Base-by-base conservation (phyloP, 192 early-diverging fungal species). In the Mortierella hygrophila region DNA sequence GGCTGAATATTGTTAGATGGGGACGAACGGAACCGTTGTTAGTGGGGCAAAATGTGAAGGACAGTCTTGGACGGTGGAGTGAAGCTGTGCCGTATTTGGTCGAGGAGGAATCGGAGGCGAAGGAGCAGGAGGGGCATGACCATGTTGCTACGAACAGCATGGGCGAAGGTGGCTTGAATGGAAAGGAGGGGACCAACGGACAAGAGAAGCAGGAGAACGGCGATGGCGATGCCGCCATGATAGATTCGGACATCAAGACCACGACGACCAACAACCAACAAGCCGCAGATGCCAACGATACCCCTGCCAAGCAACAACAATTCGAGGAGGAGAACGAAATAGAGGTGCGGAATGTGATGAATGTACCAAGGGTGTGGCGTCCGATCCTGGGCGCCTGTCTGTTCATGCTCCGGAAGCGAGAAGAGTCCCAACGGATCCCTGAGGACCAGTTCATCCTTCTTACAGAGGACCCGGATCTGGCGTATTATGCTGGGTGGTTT, bases 401-500 rank as follows among this genome's bases (percentile, higher is more conserved):
- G 42, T 87, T 84, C 68, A 78, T 72, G 60, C 81, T 57, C 65
- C 82, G 73, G 55, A 88, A 71, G 38, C 83, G 78, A 32, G 80
- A 72, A 35, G 76, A 57, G 65, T 21, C 65, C 5, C 68, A 55
- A 41, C 75, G 52, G 42, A 78, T 65, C 7, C 77, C 72, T 23
- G 68, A 70, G 26, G 84, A 88, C 15, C 74, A 82, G 35, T 76
- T 93, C 13, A 68, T 91, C 11, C 68, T 93, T 32, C 87, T 92
- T 55, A 91, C 92, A 0, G 91, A 93, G 68, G 89, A 93, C 73
- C 80, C 83, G 29, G 76, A 90, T 35, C 75, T 92, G 55, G 73
- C 70, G 2, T 88, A 89, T 72, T 92, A 89, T 88, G 90, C 91
- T 16, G 80, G 85, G 26, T 80, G 88, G 79, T 93, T 93, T 85